A percentile compares a stretch with the other conserved stretches of the same genome.
Conservation (phyloP, 441 rosid species). For the Croton setiger region DNA sequence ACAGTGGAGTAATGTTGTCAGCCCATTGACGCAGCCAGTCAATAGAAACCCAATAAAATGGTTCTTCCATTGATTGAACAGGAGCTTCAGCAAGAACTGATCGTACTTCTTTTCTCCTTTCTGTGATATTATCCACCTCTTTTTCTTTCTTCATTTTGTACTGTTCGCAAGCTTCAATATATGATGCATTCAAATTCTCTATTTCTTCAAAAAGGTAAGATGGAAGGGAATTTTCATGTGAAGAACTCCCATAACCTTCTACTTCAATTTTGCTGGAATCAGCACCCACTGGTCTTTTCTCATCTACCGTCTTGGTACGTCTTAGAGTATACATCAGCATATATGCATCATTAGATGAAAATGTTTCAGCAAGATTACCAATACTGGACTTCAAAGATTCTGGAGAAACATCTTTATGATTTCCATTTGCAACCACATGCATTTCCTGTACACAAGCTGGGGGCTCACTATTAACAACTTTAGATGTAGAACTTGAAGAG, state of each 20-base stretch:
- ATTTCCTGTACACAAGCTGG: constrained; percentile 33
- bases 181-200: constrained; percentile 51
- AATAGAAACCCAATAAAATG: constrained; percentile 70
- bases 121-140: constrained; percentile 48
- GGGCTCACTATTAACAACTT: constrained; percentile 32
- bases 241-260: constrained; percentile 38
- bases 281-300: constrained; percentile 26
- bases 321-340: constrained; percentile 90
- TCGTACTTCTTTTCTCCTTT: constrained; percentile 83
- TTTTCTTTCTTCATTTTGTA: constrained; percentile 60
- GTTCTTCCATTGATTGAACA: constrained; percentile 61
- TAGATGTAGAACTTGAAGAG: constrained; percentile 46
- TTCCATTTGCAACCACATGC: constrained; percentile 39
- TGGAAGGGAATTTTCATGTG: constrained; percentile 56
- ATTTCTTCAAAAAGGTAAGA: constrained; percentile 62
- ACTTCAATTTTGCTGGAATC: constrained; percentile 31
- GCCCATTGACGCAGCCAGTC: constrained; percentile 99
- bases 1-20: constrained; percentile 67
- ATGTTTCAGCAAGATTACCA: constrained; percentile 45
- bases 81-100: constrained; percentile 82
- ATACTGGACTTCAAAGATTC: constrained; percentile 42
- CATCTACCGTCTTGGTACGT: constrained; percentile 41
- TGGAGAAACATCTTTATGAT: constrained; percentile 35
- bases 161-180: constrained; percentile 55
- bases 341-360: constrained; percentile 93